Base-by-base conservation (phyloP, 2,329 filamentous ascomycete species). In the Penicillium crustosum region DNA sequence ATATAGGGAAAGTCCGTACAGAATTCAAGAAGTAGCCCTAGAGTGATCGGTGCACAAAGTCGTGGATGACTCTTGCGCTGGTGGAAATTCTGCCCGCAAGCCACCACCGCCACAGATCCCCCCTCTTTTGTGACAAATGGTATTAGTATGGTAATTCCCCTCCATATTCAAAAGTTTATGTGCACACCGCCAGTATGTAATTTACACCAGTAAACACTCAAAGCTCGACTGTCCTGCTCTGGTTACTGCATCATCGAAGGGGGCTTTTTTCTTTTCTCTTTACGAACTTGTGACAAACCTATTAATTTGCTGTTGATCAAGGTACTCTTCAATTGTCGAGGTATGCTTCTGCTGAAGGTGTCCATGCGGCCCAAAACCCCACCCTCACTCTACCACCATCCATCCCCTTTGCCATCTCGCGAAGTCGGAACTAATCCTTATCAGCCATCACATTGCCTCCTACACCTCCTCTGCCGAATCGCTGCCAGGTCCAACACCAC, bases 321-420 rank as follows among this genome's bases (percentile, higher is more conserved):
- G n/a, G 25, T 38, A 27, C 19, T 56, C 21, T 51, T 19, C 48
- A 52, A 45, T 56, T 25, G 31, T 56, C 31, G 47, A 68, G 66
- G 67, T 71, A 68, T 65, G 66, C 60, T 65, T 64, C 54, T 63
- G 58, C 57, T 63, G 61, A 63, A 60, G 61, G 62, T 69, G 65
- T 64, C 60, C 64, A 56, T 60, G 70, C 68, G 68, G 70, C 71
- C 70, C 70, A 70, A 72, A 70, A 70, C 71, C 72, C 72, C 71
- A 72, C 72, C 70, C 64, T 59, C 55, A 55, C 62, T 63, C 55
- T 63, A 61, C 63, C 59, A 63, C 49, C 62, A 62, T 61, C 51
- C 57, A 59, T 62, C 58, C 65, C 65, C 68, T 70, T 70, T 65
- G 61, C 59, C 61, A 63, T 67, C 63, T 59, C 65, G 55, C 60